These are phyloP conservation scores for Verticillium nonalfalfae DNA, from an alignment of 2,329 filamentous ascomycete genomes.

Conservation along the genomic window DNA sequence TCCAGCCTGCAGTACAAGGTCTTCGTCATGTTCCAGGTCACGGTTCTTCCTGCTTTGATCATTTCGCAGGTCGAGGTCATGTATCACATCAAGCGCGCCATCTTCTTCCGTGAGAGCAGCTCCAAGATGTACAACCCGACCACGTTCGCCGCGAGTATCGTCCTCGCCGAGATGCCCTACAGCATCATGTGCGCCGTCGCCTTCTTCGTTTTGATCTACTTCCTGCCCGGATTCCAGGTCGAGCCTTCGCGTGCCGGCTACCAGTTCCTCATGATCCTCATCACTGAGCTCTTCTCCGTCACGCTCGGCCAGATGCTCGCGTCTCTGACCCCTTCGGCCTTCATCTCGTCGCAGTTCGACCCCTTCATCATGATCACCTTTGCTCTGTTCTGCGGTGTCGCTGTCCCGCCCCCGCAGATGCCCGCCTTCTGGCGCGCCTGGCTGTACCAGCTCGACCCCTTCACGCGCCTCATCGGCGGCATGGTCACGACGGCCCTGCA, in stretches of 20 bases:
- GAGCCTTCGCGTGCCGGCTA: constrained; percentile 66
- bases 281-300: constrained; percentile 80
- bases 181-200: constrained; percentile 69
- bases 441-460: constrained; percentile 78
- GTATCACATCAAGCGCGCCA: constrained; percentile 71
- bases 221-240: constrained; percentile 67
- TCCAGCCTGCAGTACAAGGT: constrained; percentile 76
- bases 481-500: constrained; percentile 76
- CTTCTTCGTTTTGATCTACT: constrained; percentile 83
- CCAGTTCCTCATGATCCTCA: constrained; percentile 78
- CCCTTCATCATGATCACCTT: constrained; percentile 81
- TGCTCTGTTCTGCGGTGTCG: constrained; percentile 81
- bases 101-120: constrained; percentile 81
- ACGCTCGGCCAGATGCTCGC: constrained; percentile 73
- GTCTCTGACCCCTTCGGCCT: constrained; percentile 69
- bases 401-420: constrained; percentile 72
- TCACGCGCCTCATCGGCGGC: constrained; percentile 74
- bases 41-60: constrained; percentile 76
- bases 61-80: constrained; percentile 79
- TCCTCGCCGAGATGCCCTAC: constrained; percentile 83
- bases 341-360: constrained; percentile 74
- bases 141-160: constrained; percentile 70
- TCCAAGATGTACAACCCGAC: constrained; percentile 81
- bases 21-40: constrained; percentile 87
- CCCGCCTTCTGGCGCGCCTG: constrained; percentile 72